Base-by-base conservation (phyloP, 257 asterid genomes). In the Linaria vulgaris region DNA sequence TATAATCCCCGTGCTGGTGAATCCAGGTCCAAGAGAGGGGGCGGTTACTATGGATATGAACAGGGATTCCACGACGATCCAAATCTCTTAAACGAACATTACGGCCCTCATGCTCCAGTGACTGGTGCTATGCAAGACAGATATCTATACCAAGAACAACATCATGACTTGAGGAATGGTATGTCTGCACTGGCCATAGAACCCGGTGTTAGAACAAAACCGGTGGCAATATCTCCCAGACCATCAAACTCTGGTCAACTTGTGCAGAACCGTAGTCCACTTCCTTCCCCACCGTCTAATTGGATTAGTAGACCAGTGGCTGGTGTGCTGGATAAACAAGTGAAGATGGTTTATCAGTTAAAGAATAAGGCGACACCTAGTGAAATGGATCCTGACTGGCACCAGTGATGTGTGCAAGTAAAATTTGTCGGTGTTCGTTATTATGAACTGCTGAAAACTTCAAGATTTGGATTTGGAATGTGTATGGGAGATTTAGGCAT, bases 211-310 rank as follows among this genome's bases (percentile, higher is more conserved):
- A 78, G 66, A 59, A 51, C 69, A 23, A 66, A 68, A 68, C 67
- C 79, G 23, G 12, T 41, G 21, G 43, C 78, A 34, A 20, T 66
- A 13, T 70, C 82, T 46, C 79, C 79, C 9, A 78, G 81, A 63
- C 31, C 69, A 55, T 71, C 79, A 37, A 80, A 64, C 72, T 59
- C 73, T 21, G 74, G 61, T 59, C 87, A 68, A 24, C 55, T 30
- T 58, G 49, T 58, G 46, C 83, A 65, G 44, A 70, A 58, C 38
- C 30, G 71, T 39, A 81, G 82, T 57, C 76, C 77, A 45, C 83
- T 68, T 64, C 95, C 95, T n/a, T 51, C 89, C 61, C 98, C 91
- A n/a, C 95, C 95, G 23, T 69, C 83, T 23, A 77, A 78, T 58
- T 91, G 95, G 96, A 82, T 80, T 12, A 47, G 68, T 57, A 78